Evolutionary conservation across 163 green algal species (phyloP), one percentile per base, ranked within the genome.

Genomic region (Trebouxia gelatinosa): DNA sequence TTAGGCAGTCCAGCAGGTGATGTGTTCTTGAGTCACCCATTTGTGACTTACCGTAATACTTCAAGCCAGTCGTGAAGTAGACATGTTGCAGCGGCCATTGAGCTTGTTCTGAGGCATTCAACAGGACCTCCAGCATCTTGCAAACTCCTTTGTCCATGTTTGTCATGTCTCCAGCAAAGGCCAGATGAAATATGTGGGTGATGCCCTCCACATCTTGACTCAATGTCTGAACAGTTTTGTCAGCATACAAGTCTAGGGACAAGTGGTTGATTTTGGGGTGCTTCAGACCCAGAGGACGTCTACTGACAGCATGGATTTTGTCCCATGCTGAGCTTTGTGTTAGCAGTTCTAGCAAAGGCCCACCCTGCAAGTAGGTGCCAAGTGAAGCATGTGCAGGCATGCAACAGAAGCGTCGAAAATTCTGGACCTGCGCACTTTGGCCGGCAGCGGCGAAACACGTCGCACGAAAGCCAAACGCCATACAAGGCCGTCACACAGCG

Each of bases 11-110:
- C n/a, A n/a, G n/a, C n/a, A n/a, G n/a, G n/a, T n/a, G n/a, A n/a
- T n/a, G n/a, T n/a, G n/a, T n/a, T n/a, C n/a, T n/a, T n/a, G n/a
- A n/a, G n/a, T n/a, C n/a, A n/a, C n/a, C n/a, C n/a, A n/a, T n/a
- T n/a, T n/a, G n/a, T n/a, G n/a, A 54, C 61, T 70, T 32, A 70
- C 61, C 61, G 40, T 70, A 70, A 16, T 70, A 70, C 26, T 68
- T 68, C 29, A 43, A 11, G 5, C 59, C 61, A 29, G 61, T 70
- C 11, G 61, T 40, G 32, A 70, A 70, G 61, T 70, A 70, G 11
- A 70, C 61, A 70, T 70, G 61, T 32, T 70, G 17, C 31, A 70
- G 32, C n/a, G 32, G 19, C 31, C 34, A 31, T 32, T 32, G 17
- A 6, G 16, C 34, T 29, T 31, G n/a, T 28, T 70, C 61, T 6